A percentile compares a stretch with the other conserved stretches of the same genome.
Evolutionary conservation across 148 eudicot species (phyloP).

Genomic region (Drosera capensis): DNA sequence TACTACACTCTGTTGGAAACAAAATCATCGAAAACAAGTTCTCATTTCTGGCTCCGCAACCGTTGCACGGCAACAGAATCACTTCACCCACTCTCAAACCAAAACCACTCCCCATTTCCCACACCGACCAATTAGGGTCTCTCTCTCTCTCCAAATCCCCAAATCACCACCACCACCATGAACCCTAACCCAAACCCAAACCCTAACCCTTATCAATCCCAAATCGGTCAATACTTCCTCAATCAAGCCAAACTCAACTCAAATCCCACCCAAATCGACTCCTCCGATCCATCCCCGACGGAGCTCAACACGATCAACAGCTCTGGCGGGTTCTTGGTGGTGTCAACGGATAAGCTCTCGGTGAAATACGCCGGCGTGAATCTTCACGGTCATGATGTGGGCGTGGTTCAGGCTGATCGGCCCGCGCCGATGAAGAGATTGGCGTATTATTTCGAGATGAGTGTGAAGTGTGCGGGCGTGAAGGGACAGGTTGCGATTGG

Average conservation of each 20-base stretch:
- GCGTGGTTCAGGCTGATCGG: conserved; percentile 60
- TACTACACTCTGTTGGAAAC: too few relatives aligned
- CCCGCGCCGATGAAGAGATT: conserved; percentile 61
- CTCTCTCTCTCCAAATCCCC: too few relatives aligned
- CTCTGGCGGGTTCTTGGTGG: conserved; percentile 61
- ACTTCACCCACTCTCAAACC: too few relatives aligned
- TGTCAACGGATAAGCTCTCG: conserved; percentile 63
- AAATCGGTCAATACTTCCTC: conserved; percentile 44
- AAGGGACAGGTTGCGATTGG: conserved; percentile 83
- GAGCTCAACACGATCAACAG: conserved; percentile 71
- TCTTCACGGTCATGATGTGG: conserved; percentile 81
- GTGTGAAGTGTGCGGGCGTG: conserved; percentile 54
- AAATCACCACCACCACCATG: too few relatives aligned
- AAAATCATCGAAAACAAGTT: too few relatives aligned
- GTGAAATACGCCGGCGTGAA: conserved; percentile 47
- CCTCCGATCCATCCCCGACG: conserved; percentile 31
- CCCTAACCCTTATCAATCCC: too few relatives aligned
- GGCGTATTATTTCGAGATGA: conserved; percentile 64
- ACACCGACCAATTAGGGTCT: too few relatives aligned
- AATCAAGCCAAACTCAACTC: conserved; percentile 34
- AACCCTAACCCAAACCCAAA: too few relatives aligned
- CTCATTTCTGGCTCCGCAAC: too few relatives aligned
- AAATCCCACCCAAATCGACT: conserved; percentile 6
- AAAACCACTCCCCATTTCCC: too few relatives aligned
- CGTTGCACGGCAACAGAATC: too few relatives aligned